These are phyloP conservation scores for Typha latifolia DNA, from an alignment of 176 grass and related monocot genomes.

Conservation along the genomic window DNA sequence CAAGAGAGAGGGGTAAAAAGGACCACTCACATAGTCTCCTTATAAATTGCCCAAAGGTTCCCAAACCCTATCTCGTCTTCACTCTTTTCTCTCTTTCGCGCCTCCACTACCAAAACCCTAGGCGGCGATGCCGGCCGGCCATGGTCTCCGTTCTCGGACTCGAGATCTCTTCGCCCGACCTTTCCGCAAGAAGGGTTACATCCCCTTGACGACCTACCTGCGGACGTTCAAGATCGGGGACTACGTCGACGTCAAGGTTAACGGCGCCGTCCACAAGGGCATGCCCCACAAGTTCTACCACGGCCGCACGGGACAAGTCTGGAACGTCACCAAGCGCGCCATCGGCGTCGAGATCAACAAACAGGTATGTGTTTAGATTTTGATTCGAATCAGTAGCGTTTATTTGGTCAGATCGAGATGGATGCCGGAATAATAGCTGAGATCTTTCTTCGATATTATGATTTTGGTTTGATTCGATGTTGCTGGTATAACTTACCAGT, in stretches of 20 bases:
- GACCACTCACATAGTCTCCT: neutral
- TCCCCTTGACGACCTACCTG: slow-evolving; percentile 71
- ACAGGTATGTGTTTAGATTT: slow-evolving; percentile 40
- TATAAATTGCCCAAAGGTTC: neutral
- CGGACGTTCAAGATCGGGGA: slow-evolving; percentile 84
- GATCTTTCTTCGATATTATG: neutral
- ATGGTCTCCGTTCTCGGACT: slow-evolving; percentile 63
- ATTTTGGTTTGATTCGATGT: neutral
- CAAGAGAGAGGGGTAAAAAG: neutral
- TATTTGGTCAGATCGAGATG: neutral
- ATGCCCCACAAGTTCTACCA: slow-evolving; percentile 98
- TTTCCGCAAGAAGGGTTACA: slow-evolving; percentile 83
- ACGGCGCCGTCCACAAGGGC: slow-evolving; percentile 85
- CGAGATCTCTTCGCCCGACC: slow-evolving; percentile 57
- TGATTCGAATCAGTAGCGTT: neutral
- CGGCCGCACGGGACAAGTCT: slow-evolving; percentile 69
- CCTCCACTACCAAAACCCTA: neutral
- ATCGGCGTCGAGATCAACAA: slow-evolving; percentile 98
- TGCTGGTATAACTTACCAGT: neutral
- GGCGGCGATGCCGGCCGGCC: slow-evolving; percentile 70
- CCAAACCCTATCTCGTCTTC: neutral
- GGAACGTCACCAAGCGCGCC: slow-evolving; percentile 96
- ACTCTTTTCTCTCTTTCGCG: neutral
- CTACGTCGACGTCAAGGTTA: slow-evolving; percentile 87
- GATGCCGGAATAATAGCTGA: neutral